Conservation (phyloP, 371 early-diverging fungal genomes). For the Entomophthora muscae region DNA sequence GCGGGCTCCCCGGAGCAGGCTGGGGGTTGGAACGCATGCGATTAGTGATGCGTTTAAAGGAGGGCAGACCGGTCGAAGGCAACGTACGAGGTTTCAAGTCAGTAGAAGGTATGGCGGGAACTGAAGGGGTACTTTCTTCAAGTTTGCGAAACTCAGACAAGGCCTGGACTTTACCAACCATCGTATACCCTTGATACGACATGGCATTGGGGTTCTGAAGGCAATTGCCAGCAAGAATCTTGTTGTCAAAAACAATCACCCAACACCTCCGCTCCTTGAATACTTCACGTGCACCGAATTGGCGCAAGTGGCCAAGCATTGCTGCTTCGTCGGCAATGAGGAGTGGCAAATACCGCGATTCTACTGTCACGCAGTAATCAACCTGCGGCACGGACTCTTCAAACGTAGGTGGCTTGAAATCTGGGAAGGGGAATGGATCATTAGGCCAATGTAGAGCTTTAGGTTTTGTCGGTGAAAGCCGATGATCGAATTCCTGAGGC, state of each 20-base stretch:
- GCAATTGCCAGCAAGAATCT: background rate
- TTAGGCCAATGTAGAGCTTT: background rate
- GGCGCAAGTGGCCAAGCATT: background rate
- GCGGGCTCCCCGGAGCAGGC: background rate
- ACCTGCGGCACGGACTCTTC: too few relatives aligned
- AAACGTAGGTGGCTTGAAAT: background rate
- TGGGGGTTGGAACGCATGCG: background rate
- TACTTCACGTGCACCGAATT: background rate
- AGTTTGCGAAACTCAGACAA: background rate
- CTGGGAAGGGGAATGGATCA: background rate
- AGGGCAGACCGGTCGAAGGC: conserved; percentile 4
- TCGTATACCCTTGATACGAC: background rate
- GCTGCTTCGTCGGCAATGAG: conserved; percentile 1
- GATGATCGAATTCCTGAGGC: background rate
- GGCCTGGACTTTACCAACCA: conserved; percentile 4
- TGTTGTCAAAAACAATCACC: background rate
- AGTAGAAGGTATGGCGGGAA: background rate
- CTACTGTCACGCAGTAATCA: conserved; percentile 1
- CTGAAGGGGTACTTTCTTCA: background rate
- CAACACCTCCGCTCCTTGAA: conserved; percentile 3
- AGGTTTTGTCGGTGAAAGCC: background rate
- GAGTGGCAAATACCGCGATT: conserved; percentile 1
- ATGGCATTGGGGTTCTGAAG: background rate
- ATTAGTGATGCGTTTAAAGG: conserved; percentile 2
- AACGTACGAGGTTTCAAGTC: background rate